These are phyloP conservation scores for Xanthoconium separans DNA, from an alignment of 1,284 basidiomycete genomes.

Conservation along the genomic window DNA sequence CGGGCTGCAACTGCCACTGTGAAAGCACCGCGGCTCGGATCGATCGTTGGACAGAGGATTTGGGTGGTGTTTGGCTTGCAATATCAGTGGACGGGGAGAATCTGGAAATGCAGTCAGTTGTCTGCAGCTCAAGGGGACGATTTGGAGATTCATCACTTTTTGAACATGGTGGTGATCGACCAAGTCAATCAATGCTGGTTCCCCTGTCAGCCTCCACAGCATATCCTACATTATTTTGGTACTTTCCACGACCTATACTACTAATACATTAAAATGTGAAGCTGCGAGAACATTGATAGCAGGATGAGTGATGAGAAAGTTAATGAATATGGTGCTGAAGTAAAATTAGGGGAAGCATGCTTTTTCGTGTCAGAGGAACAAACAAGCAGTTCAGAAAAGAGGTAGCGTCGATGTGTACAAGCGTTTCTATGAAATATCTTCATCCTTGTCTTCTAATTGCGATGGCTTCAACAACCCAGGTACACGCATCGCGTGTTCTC, in stretches of 20 bases:
- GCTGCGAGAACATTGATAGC: slow-evolving; percentile 34
- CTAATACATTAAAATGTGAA: slow-evolving; percentile 39
- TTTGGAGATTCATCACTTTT: slow-evolving; percentile 22
- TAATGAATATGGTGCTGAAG: slow-evolving; percentile 29
- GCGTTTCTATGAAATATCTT: slow-evolving; percentile 61
- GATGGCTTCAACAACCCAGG: slow-evolving; percentile 99
- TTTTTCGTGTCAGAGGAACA: slow-evolving; percentile 18
- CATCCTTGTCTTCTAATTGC: slow-evolving; percentile 89
- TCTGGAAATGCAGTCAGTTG: slow-evolving; percentile 42
- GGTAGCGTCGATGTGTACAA: not conserved
- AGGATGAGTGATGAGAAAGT: slow-evolving; percentile 22
- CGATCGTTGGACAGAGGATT: slow-evolving; percentile 90
- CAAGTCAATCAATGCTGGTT: slow-evolving; percentile 2
- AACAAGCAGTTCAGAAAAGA: slow-evolving; percentile 10
- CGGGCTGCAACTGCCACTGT: slow-evolving; percentile 83
- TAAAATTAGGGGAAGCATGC: slow-evolving; percentile 21
- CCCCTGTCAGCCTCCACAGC: too few species aligned
- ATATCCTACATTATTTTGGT: slow-evolving; percentile 31
- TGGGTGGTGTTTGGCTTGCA: slow-evolving; percentile 90
- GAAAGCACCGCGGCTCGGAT: slow-evolving; percentile 81
- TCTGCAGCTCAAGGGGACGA: not conserved
- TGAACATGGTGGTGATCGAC: slow-evolving; percentile 33
- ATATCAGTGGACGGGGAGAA: slow-evolving; percentile 88
- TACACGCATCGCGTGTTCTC: slow-evolving; percentile 87
- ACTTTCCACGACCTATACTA: slow-evolving; percentile 36